Conservation (phyloP, 2,329 filamentous ascomycete species). For the Fusarium tanahbumbuense region DNA sequence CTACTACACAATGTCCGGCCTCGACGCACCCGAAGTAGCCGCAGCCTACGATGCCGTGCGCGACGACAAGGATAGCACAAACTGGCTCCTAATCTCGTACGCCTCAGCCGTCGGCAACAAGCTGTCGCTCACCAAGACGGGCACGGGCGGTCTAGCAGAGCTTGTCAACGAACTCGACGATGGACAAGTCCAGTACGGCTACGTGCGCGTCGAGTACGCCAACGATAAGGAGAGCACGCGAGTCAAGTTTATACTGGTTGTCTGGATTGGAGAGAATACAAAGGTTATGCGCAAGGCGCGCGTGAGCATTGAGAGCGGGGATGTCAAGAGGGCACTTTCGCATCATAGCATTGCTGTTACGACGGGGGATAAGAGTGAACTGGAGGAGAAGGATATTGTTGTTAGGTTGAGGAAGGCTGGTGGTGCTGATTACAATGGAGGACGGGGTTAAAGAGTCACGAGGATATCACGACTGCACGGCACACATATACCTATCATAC, state of each 20-base stretch:
- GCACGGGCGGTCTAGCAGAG: slow-evolving; percentile 70
- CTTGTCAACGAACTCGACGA: slow-evolving; percentile 68
- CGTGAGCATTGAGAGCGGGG: slow-evolving; percentile 74
- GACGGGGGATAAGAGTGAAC: slow-evolving; percentile 68
- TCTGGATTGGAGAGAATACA: slow-evolving; percentile 75
- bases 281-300: slow-evolving; percentile 77
- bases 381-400: slow-evolving; percentile 72
- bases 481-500: background rate
- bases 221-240: slow-evolving; percentile 77
- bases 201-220: slow-evolving; percentile 74
- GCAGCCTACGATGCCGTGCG: slow-evolving; percentile 75
- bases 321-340: slow-evolving; percentile 71
- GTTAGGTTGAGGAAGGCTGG: slow-evolving; percentile 71
- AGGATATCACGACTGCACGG: background rate
- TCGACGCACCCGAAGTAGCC: slow-evolving; percentile 68
- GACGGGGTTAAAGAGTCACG: slow-evolving; percentile 59
- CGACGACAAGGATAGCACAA: slow-evolving; percentile 72
- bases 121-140: slow-evolving; percentile 67
- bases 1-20: slow-evolving; percentile 60
- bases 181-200: slow-evolving; percentile 72
- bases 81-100: slow-evolving; percentile 76
- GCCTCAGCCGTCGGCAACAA: slow-evolving; percentile 65
- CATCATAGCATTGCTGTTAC: slow-evolving; percentile 75
- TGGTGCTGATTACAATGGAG: slow-evolving; percentile 78
- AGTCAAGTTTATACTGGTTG: slow-evolving; percentile 74